Evolutionary conservation across 139 green algal species (phyloP), one percentile per base, ranked within the genome.

Genomic region (Auxenochlorella pyrenoidosa): DNA sequence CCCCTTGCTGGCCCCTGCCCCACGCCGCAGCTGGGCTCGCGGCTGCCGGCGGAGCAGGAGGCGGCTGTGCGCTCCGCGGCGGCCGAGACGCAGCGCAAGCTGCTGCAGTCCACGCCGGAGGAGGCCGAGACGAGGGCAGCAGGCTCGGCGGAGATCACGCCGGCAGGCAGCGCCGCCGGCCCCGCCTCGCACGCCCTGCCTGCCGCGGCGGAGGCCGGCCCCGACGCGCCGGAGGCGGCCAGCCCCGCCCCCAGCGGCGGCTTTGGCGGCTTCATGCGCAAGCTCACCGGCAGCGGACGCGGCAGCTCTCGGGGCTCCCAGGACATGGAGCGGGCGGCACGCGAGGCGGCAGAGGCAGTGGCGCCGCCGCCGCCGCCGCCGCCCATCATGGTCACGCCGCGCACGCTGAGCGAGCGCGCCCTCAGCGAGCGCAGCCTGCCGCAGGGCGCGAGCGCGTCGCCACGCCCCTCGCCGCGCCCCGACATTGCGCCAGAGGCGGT

Each of bases 11-110:
- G 18, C 5, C 10, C 36, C 18, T 0, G 65, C 26, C 43, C 36
- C 26, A 1, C 43, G 34, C 51, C 36, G 79, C 79, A 85, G 79
- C 41, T 85, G 38, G 79, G 60, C 59, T 85, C 79, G 18, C 79
- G 79, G 38, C 60, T 85, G 79, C 79, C 79, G 24, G 38, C 79
- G 24, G 79, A 75, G 26, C 79, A 85, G 59, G 79, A 85, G 59
- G 38, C 22, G 0, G 43, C 43, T 19, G 79, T 85, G 30, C 79
- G 63, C 0, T n/a, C 66, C 24, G 79, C 79, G 59, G 79, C 79
- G 2, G 58, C 54, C 36, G 30, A 34, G 10, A 51, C 76, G 3
- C 54, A 44, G 59, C 21, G 21, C 16, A 24, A 75, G 60, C 36
- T 5, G 59, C 79, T 58, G 79, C 32, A 41, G 59, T 19, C 63